Conservation (phyloP, 352 stramenopile genomes). For the Globisporangium takayamanum region DNA sequence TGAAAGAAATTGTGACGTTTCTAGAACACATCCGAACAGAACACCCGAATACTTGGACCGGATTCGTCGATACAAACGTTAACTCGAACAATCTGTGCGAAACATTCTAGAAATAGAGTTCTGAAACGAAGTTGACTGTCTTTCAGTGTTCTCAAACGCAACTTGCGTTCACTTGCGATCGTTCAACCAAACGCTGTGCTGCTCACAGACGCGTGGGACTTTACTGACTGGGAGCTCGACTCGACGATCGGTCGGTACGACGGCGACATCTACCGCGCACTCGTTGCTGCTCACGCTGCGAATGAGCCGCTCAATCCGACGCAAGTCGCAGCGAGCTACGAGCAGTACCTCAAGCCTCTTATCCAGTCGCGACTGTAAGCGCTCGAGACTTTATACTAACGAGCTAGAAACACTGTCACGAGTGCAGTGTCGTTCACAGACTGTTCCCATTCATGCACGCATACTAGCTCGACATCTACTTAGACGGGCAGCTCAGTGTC, state of each 20-base stretch:
- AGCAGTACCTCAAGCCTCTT: slow-evolving; percentile 38
- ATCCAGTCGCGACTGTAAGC: slow-evolving; percentile 27
- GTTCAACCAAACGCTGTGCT: slow-evolving; percentile 34
- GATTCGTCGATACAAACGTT: too few species aligned
- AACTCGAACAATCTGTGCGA: too few species aligned
- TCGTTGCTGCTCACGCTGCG: slow-evolving; percentile 29
- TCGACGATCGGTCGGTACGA: slow-evolving; percentile 71
- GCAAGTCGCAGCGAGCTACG: slow-evolving; percentile 48
- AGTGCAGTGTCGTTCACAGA: too few species aligned
- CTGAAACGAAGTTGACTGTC: too few species aligned
- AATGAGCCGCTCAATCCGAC: slow-evolving; percentile 62
- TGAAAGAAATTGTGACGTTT: too few species aligned
- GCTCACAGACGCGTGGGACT: slow-evolving; percentile 32
- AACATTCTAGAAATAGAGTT: too few species aligned
- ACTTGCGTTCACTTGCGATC: slow-evolving; percentile 18
- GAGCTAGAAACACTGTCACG: too few species aligned
- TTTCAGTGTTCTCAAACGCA: slow-evolving; percentile 2
- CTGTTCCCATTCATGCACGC: too few species aligned
- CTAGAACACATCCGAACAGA: too few species aligned
- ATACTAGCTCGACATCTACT: too few species aligned
- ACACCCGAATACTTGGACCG: too few species aligned
- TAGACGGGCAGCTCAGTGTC: too few species aligned
- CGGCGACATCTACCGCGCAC: slow-evolving; percentile 59
- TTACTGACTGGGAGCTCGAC: slow-evolving; percentile 56
- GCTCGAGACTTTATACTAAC: background rate